Evolutionary conservation across 176 grass and related monocot genomes (phyloP).

Genomic region (Oryza coarctata): DNA sequence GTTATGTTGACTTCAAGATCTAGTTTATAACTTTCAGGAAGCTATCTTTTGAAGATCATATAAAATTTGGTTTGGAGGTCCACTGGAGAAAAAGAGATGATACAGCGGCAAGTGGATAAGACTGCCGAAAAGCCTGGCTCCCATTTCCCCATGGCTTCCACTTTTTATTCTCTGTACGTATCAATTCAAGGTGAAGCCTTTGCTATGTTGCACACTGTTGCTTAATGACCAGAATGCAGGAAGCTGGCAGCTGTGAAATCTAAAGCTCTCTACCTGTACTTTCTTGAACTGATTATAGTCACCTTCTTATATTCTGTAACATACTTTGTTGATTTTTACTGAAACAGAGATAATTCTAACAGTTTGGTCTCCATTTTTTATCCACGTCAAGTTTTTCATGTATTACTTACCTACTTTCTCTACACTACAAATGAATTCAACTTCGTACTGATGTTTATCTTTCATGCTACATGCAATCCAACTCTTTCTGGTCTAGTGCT

Average conservation of each 20-base stretch:
- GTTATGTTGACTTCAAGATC: neutral
- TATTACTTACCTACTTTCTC: neutral
- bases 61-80: neutral
- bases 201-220: neutral
- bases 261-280: neutral
- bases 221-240: conserved; percentile 1
- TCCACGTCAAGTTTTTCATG: neutral
- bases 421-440: neutral
- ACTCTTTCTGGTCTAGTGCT: neutral
- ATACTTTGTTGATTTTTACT: neutral
- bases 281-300: neutral
- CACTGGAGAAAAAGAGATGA: neutral
- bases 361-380: neutral
- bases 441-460: neutral
- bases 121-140: neutral
- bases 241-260: conserved; percentile 9
- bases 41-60: neutral
- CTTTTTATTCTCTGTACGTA: neutral
- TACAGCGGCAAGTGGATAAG: neutral
- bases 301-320: neutral
- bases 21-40: neutral
- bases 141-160: neutral
- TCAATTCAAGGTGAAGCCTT: neutral
- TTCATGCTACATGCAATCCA: neutral
- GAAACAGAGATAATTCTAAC: conserved; percentile 16